These are phyloP conservation scores for Pulveroboletus sp. DNA, from an alignment of 768 basidiomycete genomes.

Conservation along the genomic window DNA sequence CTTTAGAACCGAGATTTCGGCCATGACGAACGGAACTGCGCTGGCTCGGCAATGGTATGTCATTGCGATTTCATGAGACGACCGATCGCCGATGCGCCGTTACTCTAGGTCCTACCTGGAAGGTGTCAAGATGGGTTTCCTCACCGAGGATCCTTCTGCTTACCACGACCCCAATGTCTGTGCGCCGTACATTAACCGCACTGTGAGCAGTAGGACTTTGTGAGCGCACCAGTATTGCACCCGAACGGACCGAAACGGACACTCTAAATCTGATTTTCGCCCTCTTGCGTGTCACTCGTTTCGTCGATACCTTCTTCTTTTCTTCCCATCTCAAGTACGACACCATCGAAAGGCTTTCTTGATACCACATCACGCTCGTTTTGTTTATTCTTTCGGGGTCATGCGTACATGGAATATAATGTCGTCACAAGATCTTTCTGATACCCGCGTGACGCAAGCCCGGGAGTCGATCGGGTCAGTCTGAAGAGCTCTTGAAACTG, in stretches of 20 bases:
- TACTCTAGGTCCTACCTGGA: conserved; percentile 63
- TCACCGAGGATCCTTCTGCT: conserved; percentile 59
- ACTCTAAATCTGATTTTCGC: no score
- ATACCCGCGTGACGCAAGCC: no score
- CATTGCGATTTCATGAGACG: background rate
- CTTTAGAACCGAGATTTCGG: conserved; percentile 65
- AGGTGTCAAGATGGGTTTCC: conserved; percentile 52
- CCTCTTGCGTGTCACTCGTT: background rate
- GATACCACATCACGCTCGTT: background rate
- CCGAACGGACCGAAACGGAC: no score
- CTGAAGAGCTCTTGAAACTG: no score
- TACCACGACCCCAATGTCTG: conserved; percentile 62
- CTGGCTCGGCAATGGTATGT: conserved; percentile 63
- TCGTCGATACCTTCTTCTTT: background rate
- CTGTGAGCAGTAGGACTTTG: conserved; percentile 11
- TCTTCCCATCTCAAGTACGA: no score
- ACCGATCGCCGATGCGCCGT: background rate
- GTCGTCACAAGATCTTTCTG: no score
- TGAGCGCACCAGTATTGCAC: background rate
- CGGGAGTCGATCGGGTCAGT: no score
- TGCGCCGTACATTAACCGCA: conserved; percentile 39
- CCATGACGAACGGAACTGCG: conserved; percentile 39
- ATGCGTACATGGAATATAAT: background rate
- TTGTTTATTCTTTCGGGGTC: background rate
- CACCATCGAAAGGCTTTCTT: no score